A percentile compares a stretch with the other conserved stretches of the same genome.
phyloP scores from a whole-genome alignment of 805 yeast genomes.

The Candida easanensis region DNA sequence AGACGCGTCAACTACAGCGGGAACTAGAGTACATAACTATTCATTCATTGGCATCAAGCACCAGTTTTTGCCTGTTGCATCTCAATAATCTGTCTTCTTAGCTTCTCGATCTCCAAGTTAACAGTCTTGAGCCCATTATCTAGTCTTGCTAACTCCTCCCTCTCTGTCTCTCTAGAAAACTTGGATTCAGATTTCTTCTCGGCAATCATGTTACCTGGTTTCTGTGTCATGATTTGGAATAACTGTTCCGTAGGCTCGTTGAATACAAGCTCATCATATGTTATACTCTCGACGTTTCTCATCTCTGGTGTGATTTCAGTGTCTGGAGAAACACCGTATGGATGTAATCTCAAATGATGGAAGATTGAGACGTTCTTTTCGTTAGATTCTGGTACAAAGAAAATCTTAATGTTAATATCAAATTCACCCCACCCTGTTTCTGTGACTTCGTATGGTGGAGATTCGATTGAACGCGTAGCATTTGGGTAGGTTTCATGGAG shows the following conservation, averaged over 20 bases:
- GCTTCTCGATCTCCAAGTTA: constrained; percentile 41
- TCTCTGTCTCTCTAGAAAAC: constrained; percentile 53
- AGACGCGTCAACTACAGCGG: too few species aligned
- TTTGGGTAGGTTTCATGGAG: constrained; percentile 91
- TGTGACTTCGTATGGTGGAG: constrained; percentile 91
- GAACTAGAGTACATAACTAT: too few species aligned
- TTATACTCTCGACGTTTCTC: constrained; percentile 51
- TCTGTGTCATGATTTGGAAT: constrained; percentile 70
- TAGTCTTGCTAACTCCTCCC: constrained; percentile 60
- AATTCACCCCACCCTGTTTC: constrained; percentile 99
- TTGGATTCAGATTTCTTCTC: constrained; percentile 36
- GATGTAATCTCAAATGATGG: constrained; percentile 90
- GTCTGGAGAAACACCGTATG: constrained; percentile 49
- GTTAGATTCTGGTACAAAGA: constrained; percentile 79
- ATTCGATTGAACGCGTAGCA: constrained; percentile 80
- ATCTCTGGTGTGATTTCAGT: constrained; percentile 31
- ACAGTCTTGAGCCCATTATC: constrained; percentile 43
- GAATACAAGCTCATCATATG: constrained; percentile 90
- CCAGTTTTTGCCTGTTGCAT: constrained; percentile 21
- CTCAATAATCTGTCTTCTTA: constrained; percentile 35
- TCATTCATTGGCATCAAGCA: not conserved
- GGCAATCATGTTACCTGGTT: constrained; percentile 57
- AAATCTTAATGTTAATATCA: constrained; percentile 84
- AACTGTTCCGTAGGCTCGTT: constrained; percentile 92
- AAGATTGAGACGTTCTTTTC: constrained; percentile 85